Base-by-base conservation (phyloP, 2,329 filamentous ascomycete genomes). In the Tolypocladium endophyticum region DNA sequence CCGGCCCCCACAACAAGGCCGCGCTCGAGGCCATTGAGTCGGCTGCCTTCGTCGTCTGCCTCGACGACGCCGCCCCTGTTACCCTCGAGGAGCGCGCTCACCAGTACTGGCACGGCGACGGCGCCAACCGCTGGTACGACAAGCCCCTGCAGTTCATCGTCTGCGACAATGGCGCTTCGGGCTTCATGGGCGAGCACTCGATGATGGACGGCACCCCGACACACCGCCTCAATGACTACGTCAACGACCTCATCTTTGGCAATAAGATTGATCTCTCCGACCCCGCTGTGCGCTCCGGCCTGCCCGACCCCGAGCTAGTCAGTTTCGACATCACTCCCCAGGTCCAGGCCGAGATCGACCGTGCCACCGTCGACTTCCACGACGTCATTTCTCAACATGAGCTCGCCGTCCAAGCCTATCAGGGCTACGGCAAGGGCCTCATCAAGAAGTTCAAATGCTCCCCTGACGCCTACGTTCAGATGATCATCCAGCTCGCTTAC, bases 131-230 rank as follows among this genome's bases (percentile, higher is more conserved):
- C 66, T 99, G 92, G 92, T 97, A 87, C 71, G 94, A 99, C 82
- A 99, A 99, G 82, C 94, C 94, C 7, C 79, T 96, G 58, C 93
- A 99, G 76, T 97, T 99, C 78, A 96, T 99, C 72, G 74, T 99
- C 78, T 97, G 96, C 75, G 92, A 99, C 73, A 99, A 99, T 73
- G 94, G 94, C 67, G 96, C 94, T 9, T 89, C 94, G 2, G 94
- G 94, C 62, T 99, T 99, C 82, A 93, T 92, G 82, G 94, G 94
- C 70, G 94, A 99, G 78, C 94, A 99, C 82, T 95, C 90, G 69
- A 97, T 99, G 94, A 99, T 99, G 95, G 94, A 99, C 72, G 94
- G 95, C 64, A 99, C 94, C 8, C 92, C 95, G 1, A 99, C 95
- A 2, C 94, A 97, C 77, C 88, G 95, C 53, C 83, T 99, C 20